Percentiles rank a stretch among this genome's conserved stretches.
These are phyloP conservation scores for Termitomyces sp. DNA, from an alignment of 768 basidiomycete species.

Conservation along the genomic window DNA sequence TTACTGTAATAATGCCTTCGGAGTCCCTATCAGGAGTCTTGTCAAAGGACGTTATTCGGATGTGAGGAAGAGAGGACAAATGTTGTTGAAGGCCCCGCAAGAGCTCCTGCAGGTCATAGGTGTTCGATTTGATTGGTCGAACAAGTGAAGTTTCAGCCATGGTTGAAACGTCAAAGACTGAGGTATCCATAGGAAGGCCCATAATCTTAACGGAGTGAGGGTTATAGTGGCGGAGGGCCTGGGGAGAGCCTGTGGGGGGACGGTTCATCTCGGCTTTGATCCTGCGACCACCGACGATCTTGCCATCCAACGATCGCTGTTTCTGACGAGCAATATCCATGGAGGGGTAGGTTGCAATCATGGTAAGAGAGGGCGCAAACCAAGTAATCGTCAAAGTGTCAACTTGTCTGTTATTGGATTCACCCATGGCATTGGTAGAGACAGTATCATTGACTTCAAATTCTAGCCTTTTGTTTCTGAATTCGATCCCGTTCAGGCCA, in stretches of 20 bases:
- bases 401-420: constrained; percentile 23
- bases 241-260: constrained; percentile 29
- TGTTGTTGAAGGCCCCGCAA: constrained; percentile 20
- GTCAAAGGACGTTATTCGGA: constrained; percentile 24
- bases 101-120: constrained; percentile 16
- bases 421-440: constrained; percentile 39
- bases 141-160: constrained; percentile 27
- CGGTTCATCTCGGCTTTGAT: constrained; percentile 45
- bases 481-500: constrained; percentile 46
- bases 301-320: constrained; percentile 33
- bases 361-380: constrained; percentile 42
- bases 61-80: constrained; percentile 17
- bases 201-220: constrained; percentile 39
- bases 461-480: constrained; percentile 36
- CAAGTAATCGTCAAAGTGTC: constrained; percentile 50
- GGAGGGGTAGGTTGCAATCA: constrained; percentile 40
- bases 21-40: constrained; percentile 14
- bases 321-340: constrained; percentile 29
- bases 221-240: constrained; percentile 20
- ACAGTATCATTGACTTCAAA: constrained; percentile 41
- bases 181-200: constrained; percentile 31
- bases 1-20: constrained; percentile 32
- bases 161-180: constrained; percentile 19
- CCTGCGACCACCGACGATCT: constrained; percentile 34
- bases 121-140: constrained; percentile 18